Percentiles rank a stretch among this genome's conserved stretches.
Evolutionary conservation across 1,284 basidiomycete species (phyloP).

Genomic region (Mycena sp.): DNA sequence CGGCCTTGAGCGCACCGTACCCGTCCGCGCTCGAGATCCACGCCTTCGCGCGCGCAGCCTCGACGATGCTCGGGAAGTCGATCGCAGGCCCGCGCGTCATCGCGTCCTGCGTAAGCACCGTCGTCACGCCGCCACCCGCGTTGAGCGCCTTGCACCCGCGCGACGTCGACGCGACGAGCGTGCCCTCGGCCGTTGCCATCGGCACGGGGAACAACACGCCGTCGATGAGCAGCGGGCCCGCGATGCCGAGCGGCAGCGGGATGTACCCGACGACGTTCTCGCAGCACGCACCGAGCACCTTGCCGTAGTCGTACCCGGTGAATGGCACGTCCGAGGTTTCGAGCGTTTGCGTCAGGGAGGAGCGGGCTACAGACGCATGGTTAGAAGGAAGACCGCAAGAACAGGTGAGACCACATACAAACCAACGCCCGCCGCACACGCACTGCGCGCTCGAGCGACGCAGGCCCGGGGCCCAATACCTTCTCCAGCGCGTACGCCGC

Average conservation of each 20-base stretch:
- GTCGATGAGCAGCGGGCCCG: slow-evolving; percentile 95
- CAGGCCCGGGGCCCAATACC: slow-evolving; percentile 59
- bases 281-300: slow-evolving; percentile 97
- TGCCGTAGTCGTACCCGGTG: slow-evolving; percentile 91
- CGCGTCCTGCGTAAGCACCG: slow-evolving; percentile 91
- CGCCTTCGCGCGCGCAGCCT: slow-evolving; percentile 85
- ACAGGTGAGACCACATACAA: slow-evolving; percentile 62
- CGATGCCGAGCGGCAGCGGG: slow-evolving; percentile 95
- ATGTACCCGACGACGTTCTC: slow-evolving; percentile 99
- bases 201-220: slow-evolving; percentile 90
- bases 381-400: slow-evolving; percentile 13
- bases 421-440: slow-evolving; percentile 89
- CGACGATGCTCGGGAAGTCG: slow-evolving; percentile 88
- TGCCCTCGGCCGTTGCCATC: slow-evolving; percentile 99
- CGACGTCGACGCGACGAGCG: slow-evolving; percentile 96
- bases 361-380: slow-evolving; percentile 67
- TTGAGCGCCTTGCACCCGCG: slow-evolving; percentile 99
- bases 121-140: slow-evolving; percentile 93
- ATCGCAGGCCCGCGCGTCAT: slow-evolving; percentile 99
- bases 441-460: slow-evolving; percentile 88
- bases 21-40: slow-evolving; percentile 94
- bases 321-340: slow-evolving; percentile 89
- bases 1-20: slow-evolving; percentile 77
- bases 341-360: slow-evolving; percentile 86
- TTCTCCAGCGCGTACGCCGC: slow-evolving; percentile 96